A percentile compares a stretch with the other conserved stretches of the same genome.
These are phyloP conservation scores for Tirmania nivea DNA, from an alignment of 495 filamentous ascomycete species.

Conservation along the genomic window DNA sequence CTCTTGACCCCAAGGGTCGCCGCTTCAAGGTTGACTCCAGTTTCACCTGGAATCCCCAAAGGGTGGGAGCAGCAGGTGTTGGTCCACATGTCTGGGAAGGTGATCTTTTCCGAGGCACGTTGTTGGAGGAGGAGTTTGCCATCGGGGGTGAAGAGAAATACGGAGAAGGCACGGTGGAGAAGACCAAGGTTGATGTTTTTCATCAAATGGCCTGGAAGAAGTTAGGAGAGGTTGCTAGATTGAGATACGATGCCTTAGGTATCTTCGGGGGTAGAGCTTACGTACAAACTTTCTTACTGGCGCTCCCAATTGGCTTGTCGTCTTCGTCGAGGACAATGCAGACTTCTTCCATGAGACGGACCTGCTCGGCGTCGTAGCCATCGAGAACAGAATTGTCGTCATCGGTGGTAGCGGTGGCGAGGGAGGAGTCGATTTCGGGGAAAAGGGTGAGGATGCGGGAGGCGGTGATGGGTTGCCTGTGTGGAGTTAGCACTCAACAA, in stretches of 20 bases:
- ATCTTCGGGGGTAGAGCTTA: conserved; percentile 6
- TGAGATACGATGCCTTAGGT: too few species aligned
- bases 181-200: conserved; percentile 89
- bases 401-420: conserved; percentile 24
- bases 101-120: conserved; percentile 92
- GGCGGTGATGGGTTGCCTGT: conserved; percentile 42
- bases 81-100: conserved; percentile 98
- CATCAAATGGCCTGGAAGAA: conserved; percentile 70
- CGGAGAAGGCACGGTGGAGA: conserved; percentile 90
- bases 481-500: too few species aligned
- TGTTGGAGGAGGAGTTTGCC: conserved; percentile 82
- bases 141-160: conserved; percentile 84
- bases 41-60: conserved; percentile 75
- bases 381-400: conserved; percentile 33
- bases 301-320: conserved; percentile 83
- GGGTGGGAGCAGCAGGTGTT: conserved; percentile 99
- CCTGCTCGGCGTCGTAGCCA: conserved; percentile 94
- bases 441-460: conserved; percentile 75
- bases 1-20: conserved; percentile 68
- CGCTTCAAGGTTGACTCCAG: conserved; percentile 58
- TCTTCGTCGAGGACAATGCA: conserved; percentile 91
- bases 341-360: conserved; percentile 95
- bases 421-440: conserved; percentile 83
- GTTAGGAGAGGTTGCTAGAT: background rate
- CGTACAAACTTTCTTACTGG: conserved; percentile 94